Conservation (phyloP, 805 yeast species). For the Zygotorulaspora sp. region DNA sequence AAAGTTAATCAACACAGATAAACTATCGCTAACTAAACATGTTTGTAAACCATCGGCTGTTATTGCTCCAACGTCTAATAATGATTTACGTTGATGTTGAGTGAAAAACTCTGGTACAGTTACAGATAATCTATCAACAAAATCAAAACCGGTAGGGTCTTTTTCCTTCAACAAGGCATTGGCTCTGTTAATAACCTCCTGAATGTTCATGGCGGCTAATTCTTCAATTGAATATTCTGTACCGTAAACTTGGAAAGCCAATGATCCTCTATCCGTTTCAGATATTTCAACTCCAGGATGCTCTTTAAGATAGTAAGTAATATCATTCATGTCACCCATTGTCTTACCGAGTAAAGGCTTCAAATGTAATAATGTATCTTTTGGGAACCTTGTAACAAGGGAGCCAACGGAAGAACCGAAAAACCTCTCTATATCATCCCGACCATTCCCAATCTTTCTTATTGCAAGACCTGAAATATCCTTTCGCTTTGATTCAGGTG, state of each 20-base stretch:
- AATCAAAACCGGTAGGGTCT: slow-evolving; percentile 44
- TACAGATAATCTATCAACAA: slow-evolving; percentile 62
- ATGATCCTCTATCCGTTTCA: slow-evolving; percentile 45
- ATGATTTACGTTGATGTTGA: slow-evolving; percentile 62
- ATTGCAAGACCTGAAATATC: slow-evolving; percentile 77
- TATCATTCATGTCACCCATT: slow-evolving; percentile 41
- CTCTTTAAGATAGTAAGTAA: slow-evolving; percentile 42
- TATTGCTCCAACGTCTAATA: slow-evolving; percentile 62
- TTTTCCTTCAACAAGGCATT: slow-evolving; percentile 52
- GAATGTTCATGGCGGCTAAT: slow-evolving; percentile 74
- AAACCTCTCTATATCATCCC: slow-evolving; percentile 56
- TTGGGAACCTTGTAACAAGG: slow-evolving; percentile 69
- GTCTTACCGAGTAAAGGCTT: slow-evolving; percentile 70
- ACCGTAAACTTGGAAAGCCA: slow-evolving; percentile 51
- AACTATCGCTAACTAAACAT: slow-evolving; percentile 79
- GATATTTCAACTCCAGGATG: slow-evolving; percentile 60
- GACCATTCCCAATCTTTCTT: slow-evolving; percentile 37
- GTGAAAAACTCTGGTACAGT: slow-evolving; percentile 72
- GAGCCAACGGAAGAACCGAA: slow-evolving; percentile 76
- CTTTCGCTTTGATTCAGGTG: slow-evolving; percentile 88
- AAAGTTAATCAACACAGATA: slow-evolving; percentile 84
- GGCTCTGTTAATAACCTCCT: slow-evolving; percentile 63
- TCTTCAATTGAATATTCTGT: slow-evolving; percentile 65
- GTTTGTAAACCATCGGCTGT: slow-evolving; percentile 54
- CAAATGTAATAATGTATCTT: slow-evolving; percentile 56